Evolutionary conservation across 345 rosid genomes (phyloP), one percentile per base, ranked within the genome.

Genomic region (Citrus reticulata): DNA sequence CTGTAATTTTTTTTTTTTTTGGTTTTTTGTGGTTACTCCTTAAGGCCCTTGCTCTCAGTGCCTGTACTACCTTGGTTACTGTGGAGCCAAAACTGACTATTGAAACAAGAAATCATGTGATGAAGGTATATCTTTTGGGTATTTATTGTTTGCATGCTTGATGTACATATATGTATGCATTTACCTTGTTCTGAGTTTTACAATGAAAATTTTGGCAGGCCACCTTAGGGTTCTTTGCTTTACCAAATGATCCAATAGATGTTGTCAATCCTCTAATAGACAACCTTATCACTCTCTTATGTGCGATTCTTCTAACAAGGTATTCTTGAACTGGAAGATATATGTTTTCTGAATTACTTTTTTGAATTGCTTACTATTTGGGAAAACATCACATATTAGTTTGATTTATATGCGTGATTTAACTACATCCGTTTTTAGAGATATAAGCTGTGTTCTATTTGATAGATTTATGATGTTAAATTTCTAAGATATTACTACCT

Each of bases 261-360:
- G 98, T 95, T 81, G 89, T 95, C 80, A 85, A 81, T 85, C 92
- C 96, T 60, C 98, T 95, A 70, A 88, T 95, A 80, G 91, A 92
- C 87, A 95, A 93, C 84, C 98, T 95, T 74, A 91, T 93, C 67
- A 85, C 98, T 78, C 99, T 95, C 61, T 85, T 95, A 76, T 95
- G 99, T 88, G 98, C 98, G 19, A 95, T 95, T 85, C 98, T 95
- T 85, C 94, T 89, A 40, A 93, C 97, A 72, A 95, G 99, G 99
- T 95, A 93, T 68, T 84, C 67, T 70, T 60, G 51, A 37, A 62
- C 58, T 24, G 69, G 30, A 46, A 77, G 62, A 25, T 70, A 20
- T 74, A 54, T 68, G 54, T 54, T 74, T 60, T 59, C 46, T 54
- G 9, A 54, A 40, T 32, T 59, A 20, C n/a, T 32, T 67, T 40